Evolutionary conservation across 768 basidiomycete genomes (phyloP).

Genomic region (Neoboletus magnificus): DNA sequence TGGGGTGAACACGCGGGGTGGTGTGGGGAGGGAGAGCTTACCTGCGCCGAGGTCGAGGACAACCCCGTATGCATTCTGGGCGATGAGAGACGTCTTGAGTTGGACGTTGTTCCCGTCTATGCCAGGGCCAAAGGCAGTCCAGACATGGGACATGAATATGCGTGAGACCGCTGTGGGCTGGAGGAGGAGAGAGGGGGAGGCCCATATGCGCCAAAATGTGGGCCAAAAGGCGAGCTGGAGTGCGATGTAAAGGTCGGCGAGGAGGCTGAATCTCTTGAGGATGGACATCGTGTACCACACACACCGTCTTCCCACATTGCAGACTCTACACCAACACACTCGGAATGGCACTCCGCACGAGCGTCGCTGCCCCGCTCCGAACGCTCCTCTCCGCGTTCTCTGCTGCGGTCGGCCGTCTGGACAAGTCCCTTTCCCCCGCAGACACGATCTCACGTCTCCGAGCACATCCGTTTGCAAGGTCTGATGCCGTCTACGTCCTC

Average conservation of each 20-base stretch:
- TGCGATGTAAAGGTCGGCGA: constrained; percentile 42
- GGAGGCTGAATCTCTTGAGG: constrained; percentile 30
- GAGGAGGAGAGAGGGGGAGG: constrained; percentile 44
- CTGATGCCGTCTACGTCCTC: constrained; percentile 63
- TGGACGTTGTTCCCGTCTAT: constrained; percentile 42
- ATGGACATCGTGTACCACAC: constrained; percentile 9
- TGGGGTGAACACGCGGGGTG: not conserved
- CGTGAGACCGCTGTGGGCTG: constrained; percentile 44
- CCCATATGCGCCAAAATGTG: constrained; percentile 43
- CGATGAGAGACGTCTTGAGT: constrained; percentile 48
- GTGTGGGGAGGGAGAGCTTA: constrained; percentile 18
- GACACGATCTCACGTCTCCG: constrained; percentile 61
- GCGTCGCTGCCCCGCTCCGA: not conserved
- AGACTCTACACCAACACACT: not conserved
- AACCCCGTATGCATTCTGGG: constrained; percentile 51
- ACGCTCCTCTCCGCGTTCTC: constrained; percentile 44
- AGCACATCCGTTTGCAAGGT: constrained; percentile 50
- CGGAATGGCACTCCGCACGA: constrained; percentile 1
- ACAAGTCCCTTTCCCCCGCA: constrained; percentile 71
- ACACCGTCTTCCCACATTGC: not conserved
- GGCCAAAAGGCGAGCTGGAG: constrained; percentile 39
- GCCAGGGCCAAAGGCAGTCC: constrained; percentile 47
- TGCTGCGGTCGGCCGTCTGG: constrained; percentile 63
- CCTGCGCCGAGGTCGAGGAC: constrained; percentile 72
- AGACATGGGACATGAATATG: constrained; percentile 58